Evolutionary conservation across 768 basidiomycete genomes (phyloP).

Genomic region (Pluteus cervinus): DNA sequence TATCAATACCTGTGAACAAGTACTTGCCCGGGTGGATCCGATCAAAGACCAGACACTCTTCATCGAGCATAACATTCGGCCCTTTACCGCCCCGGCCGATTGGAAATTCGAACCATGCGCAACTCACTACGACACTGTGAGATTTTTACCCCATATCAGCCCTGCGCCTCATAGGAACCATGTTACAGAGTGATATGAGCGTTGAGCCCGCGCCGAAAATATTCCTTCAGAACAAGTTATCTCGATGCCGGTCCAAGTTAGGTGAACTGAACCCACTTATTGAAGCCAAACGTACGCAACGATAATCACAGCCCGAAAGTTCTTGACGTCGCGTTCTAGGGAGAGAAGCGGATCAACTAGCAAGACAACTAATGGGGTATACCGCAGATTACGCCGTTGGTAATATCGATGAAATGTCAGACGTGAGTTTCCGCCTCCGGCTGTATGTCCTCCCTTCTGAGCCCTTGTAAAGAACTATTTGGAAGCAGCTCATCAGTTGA

Average conservation of each 20-base stretch:
- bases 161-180: constrained; percentile 1
- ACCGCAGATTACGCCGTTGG: constrained; percentile 44
- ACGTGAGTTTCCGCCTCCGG: constrained; percentile 32
- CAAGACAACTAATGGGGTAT: constrained; percentile 40
- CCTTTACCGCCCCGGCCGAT: constrained; percentile 58
- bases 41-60: constrained; percentile 64
- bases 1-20: constrained; percentile 37
- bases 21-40: constrained; percentile 48
- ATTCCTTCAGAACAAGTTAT: constrained; percentile 75
- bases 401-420: constrained; percentile 49
- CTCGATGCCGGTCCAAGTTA: constrained; percentile 53
- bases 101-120: constrained; percentile 74
- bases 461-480: constrained; percentile 45
- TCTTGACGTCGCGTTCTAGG: constrained; percentile 28
- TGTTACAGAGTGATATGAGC: constrained; percentile 50
- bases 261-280: constrained; percentile 54
- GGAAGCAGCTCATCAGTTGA: constrained; percentile 56
- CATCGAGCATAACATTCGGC: constrained; percentile 62
- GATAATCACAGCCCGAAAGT: constrained; percentile 2
- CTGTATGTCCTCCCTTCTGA: constrained; percentile 5
- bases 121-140: constrained; percentile 71
- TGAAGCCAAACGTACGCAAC: constrained; percentile 51
- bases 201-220: constrained; percentile 68
- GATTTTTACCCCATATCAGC: constrained; percentile 13
- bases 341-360: constrained; percentile 47